Base-by-base conservation (phyloP, 371 early-diverging fungal genomes). In the Dipsacomyces acuminosporus region DNA sequence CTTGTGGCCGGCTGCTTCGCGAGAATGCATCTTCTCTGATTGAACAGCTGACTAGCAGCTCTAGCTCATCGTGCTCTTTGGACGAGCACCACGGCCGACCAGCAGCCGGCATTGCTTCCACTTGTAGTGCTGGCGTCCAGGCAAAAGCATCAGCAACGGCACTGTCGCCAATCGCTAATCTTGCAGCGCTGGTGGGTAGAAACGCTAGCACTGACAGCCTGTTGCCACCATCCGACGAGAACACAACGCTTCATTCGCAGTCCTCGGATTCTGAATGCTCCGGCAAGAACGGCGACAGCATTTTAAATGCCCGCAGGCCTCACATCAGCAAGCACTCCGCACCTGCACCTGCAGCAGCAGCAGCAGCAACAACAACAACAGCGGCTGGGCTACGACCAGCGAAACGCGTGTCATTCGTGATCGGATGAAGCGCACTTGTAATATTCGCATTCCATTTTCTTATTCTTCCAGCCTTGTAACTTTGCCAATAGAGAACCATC, bases 221-320 rank as follows among this genome's bases (percentile, higher is more conserved):
- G 22, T 64, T 65, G 36, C 69, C 69, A 8, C 46, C 54, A 13
- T 67, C 69, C 0, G 69, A 67, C 8, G 69, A 67, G 18, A 54
- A 50, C 42, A 18, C 64, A 2, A 49, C 59, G 42, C 24, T 58
- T 17, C 38, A 58, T 20, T 61, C 61, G 41, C 61, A 61, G 50
- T 61, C 56, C 1, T 56, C 56, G 9, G 61, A 61, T 18, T 46
- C 30, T 30, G 30, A 30, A 11, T 7, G 30, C 30, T 7, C 7
- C 30, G 11, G 30, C 30, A 30, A 5, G 7, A 30, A 11, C 11
- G 30, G 30, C 30, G 30, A 5, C 11, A 11, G 30, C 30, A 30
- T 30, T 30, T 11, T 30, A 11, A 5, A 30, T 5, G 5, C 7
- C 30, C 11, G 30, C 30, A 7, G 30, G 30, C 7, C 30, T 30